Conservation (phyloP, 371 early-diverging fungal genomes). For the Mortierella sp. region DNA sequence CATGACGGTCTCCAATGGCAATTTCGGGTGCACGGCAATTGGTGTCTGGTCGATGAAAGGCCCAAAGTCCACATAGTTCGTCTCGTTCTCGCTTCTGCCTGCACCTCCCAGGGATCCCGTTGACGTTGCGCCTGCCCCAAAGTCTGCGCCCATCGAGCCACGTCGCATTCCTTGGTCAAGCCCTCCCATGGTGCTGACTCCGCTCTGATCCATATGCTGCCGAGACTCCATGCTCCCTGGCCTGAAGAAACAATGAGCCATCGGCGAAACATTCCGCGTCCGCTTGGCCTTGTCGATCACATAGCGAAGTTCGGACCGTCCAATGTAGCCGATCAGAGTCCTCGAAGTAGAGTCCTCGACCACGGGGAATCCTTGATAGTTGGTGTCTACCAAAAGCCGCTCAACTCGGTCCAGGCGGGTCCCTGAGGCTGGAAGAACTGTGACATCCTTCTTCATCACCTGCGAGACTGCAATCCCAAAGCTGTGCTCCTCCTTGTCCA, state of each 20-base stretch:
- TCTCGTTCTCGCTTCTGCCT: constrained; percentile 43
- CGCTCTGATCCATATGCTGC: constrained; percentile 48
- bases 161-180: constrained; percentile 23
- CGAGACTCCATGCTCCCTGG: constrained; percentile 59
- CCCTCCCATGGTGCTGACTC: constrained; percentile 19
- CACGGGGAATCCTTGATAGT: constrained; percentile 88
- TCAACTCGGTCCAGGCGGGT: constrained; percentile 61
- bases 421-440: constrained; percentile 69
- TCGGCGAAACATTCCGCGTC: constrained; percentile 62
- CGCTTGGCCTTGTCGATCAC: constrained; percentile 73
- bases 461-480: constrained; percentile 73
- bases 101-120: neutral
- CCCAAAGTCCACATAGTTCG: constrained; percentile 78
- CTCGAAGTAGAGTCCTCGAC: constrained; percentile 76
- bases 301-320: constrained; percentile 80
- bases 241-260: constrained; percentile 71
- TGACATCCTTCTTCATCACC: constrained; percentile 73
- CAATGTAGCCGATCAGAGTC: constrained; percentile 87
- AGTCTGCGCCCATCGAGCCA: constrained; percentile 6
- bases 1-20: constrained; percentile 89
- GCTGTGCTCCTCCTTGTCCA: constrained; percentile 84
- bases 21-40: constrained; percentile 81
- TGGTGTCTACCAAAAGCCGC: constrained; percentile 63
- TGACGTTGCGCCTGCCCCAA: constrained; percentile 1
- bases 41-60: constrained; percentile 89